Base-by-base conservation (phyloP, 192 early-diverging fungal genomes). In the Backusella macrospora region DNA sequence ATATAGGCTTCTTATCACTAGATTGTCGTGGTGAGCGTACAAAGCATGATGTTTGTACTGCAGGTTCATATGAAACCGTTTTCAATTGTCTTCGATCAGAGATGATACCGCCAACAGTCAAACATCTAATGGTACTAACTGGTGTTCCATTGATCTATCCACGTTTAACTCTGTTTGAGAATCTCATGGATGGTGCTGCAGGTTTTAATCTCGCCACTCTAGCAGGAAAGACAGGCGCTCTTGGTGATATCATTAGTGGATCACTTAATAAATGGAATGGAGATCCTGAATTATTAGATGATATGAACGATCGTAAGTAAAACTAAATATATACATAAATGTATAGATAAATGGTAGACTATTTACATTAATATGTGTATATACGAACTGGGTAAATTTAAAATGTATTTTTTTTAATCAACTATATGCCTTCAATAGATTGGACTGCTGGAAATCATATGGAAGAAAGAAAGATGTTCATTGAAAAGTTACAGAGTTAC, bases 261-360 rank as follows among this genome's bases (percentile, higher is more conserved):
- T 67, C 66, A 3, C 46, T 83, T 45, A 75, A 80, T 49, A 69
- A 74, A 16, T 75, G 76, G 76, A 93, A 94, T 83, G 94, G 93
- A 68, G 92, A 94, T 75, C 91, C 92, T 15, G 94, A 96, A 74
- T 83, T 96, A 39, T 80, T 90, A 23, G 95, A 96, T 78, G 95
- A 96, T 72, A 82, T 96, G 88, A 91, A 90, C 80, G 95, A 96
- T 80, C 91, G 83, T 76, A 81, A 81, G 81, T 67, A 12, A 34
- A 14, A 6, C 15, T 68, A 62, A 13, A 9, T 16, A 37, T 6
- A 14, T 26, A 29, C n/a, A 37, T 10, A 81, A 38, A 21, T 49
- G 40, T 43, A 29, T 16, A 43, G 63, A 70, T 4, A 62, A 34
- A 29, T 13, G n/a, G 2, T 2, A 62, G 52, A 8, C 5, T 0